Percentiles rank a stretch among this genome's conserved stretches.
phyloP scores from a whole-genome alignment of 2,329 filamentous ascomycete genomes.

The Colletotrichum gigasporum region DNA sequence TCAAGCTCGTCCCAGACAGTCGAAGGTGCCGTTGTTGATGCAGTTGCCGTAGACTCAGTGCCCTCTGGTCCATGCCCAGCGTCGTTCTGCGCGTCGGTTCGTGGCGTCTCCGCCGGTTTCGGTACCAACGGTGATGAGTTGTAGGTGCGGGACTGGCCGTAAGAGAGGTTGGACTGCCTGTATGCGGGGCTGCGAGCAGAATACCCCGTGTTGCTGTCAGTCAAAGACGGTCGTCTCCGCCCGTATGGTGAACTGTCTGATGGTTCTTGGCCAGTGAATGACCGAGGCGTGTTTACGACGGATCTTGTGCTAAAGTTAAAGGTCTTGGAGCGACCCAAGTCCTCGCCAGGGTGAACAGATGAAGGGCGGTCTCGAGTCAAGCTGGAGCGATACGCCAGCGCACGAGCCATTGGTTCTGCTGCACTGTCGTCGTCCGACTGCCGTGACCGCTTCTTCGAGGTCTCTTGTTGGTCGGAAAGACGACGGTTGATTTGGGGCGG shows the following conservation, averaged over 20 bases:
- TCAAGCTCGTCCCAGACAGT: constrained; percentile 98
- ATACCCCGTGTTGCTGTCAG: constrained; percentile 52
- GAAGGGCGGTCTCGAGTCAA: constrained; percentile 53
- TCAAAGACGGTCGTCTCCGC: constrained; percentile 56
- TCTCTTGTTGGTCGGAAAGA: constrained; percentile 66
- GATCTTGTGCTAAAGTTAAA: constrained; percentile 41
- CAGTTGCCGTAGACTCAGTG: constrained; percentile 84
- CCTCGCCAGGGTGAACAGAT: constrained; percentile 48
- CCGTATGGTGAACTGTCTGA: constrained; percentile 35
- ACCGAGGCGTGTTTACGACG: constrained; percentile 60
- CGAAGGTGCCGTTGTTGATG: constrained; percentile 88
- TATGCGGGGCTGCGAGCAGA: constrained; percentile 54
- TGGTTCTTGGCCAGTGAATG: constrained; percentile 57
- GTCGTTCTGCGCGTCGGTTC: constrained; percentile 44
- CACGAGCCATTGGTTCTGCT: constrained; percentile 49
- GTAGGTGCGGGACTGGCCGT: constrained; percentile 56
- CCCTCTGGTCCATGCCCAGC: constrained; percentile 64
- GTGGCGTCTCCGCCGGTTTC: constrained; percentile 49
- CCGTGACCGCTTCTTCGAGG: constrained; percentile 48
- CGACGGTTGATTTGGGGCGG: constrained; percentile 62
- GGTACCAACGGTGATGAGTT: constrained; percentile 70
- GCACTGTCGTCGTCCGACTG: constrained; percentile 52
- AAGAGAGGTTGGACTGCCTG: constrained; percentile 49
- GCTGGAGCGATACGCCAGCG: constrained; percentile 52
- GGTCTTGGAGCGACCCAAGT: constrained; percentile 43